These are phyloP conservation scores for Arctium minus DNA, from an alignment of 129 eudicot genomes.

Conservation along the genomic window DNA sequence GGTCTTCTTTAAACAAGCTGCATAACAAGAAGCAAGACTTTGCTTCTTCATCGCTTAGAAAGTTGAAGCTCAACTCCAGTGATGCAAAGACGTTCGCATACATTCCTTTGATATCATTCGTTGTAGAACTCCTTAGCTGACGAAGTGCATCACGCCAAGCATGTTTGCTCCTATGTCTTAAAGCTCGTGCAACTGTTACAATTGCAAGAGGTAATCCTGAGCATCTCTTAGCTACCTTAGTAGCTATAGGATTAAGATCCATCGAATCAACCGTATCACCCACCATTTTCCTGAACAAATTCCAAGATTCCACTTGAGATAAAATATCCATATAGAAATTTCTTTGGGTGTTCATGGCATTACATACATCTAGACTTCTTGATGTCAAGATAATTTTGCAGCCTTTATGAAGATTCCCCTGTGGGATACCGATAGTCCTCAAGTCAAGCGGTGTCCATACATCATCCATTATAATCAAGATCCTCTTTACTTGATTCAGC, in stretches of 20 bases:
- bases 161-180: slow-evolving; percentile 36
- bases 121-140: slow-evolving; percentile 25
- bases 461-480: slow-evolving; percentile 42
- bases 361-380: slow-evolving; percentile 41
- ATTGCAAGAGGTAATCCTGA: slow-evolving; percentile 45
- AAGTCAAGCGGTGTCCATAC: slow-evolving; percentile 38
- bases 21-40: slow-evolving; percentile 40
- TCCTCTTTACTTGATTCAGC: slow-evolving; percentile 33
- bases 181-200: slow-evolving; percentile 37
- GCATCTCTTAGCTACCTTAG: slow-evolving; percentile 36
- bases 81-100: slow-evolving; percentile 37
- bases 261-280: slow-evolving; percentile 19
- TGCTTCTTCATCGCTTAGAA: slow-evolving; percentile 34
- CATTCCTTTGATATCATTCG: slow-evolving; percentile 37
- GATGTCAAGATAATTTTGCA: slow-evolving; percentile 48
- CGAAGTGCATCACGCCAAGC: slow-evolving; percentile 41
- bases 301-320: slow-evolving; percentile 39
- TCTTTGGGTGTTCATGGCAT: slow-evolving; percentile 33
- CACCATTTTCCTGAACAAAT: slow-evolving; percentile 35
- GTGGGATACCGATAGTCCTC: slow-evolving; percentile 41
- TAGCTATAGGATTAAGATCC: slow-evolving; percentile 31
- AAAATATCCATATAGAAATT: slow-evolving; percentile 30
- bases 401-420: slow-evolving; percentile 27
- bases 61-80: slow-evolving; percentile 36
- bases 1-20: slow-evolving; percentile 44